These are phyloP conservation scores for Fusarium piperis DNA, from an alignment of 2,329 filamentous ascomycete species.

Conservation along the genomic window DNA sequence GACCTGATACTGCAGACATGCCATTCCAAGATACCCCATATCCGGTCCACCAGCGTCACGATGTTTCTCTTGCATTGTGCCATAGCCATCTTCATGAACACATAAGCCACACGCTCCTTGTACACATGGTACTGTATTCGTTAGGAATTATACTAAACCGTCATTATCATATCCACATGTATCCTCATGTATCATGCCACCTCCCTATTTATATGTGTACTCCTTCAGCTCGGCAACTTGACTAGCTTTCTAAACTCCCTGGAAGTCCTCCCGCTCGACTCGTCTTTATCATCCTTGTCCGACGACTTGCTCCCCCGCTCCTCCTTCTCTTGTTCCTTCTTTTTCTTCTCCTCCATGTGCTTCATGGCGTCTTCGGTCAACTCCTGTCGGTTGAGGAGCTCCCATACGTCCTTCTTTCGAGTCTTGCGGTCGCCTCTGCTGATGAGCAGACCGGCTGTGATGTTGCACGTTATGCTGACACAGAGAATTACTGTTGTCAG, in stretches of 20 bases:
- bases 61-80: not conserved
- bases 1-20: no score
- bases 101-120: not conserved
- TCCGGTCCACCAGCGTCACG: not conserved
- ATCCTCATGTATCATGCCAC: not conserved
- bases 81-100: not conserved
- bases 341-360: slow-evolving; percentile 57
- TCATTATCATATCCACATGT: slow-evolving; percentile 23
- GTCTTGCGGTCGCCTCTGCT: slow-evolving; percentile 79
- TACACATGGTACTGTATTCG: not conserved
- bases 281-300: slow-evolving; percentile 25
- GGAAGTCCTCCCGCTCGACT: slow-evolving; percentile 21
- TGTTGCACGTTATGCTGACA: slow-evolving; percentile 81
- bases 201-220: not conserved
- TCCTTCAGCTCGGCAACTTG: slow-evolving; percentile 6
- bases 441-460: slow-evolving; percentile 80
- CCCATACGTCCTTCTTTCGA: slow-evolving; percentile 85
- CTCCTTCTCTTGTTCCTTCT: slow-evolving; percentile 38
- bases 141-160: slow-evolving; percentile 2
- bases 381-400: slow-evolving; percentile 79
- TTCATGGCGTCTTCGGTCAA: slow-evolving; percentile 70
- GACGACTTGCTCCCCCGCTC: not conserved
- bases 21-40: not conserved
- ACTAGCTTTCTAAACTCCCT: slow-evolving; percentile 25
- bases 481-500: slow-evolving; percentile 84